A percentile compares a stretch with the other conserved stretches of the same genome.
Evolutionary conservation across 352 stramenopile species (phyloP).

Genomic region (Phytophthora hibernalis): DNA sequence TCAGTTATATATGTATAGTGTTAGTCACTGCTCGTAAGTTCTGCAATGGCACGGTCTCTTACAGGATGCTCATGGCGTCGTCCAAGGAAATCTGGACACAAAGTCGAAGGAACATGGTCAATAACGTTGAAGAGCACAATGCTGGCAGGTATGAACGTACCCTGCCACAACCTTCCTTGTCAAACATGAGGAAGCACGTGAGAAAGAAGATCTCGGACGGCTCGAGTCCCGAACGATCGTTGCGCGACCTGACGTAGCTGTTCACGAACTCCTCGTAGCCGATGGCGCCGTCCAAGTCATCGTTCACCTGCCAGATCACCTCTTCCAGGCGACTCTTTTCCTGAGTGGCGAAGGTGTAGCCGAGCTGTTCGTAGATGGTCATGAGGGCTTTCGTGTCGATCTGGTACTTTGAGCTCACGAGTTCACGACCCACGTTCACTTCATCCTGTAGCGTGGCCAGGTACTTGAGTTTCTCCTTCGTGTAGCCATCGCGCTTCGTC

Average conservation of each 20-base stretch:
- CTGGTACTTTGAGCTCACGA: conserved; percentile 57
- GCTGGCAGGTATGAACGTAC: conserved; percentile 35
- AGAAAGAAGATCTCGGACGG: conserved; percentile 82
- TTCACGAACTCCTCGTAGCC: conserved; percentile 81
- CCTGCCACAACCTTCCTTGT: conserved; percentile 73
- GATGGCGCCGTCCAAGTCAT: conserved; percentile 74
- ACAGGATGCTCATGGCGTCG: conserved; percentile 85
- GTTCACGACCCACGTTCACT: conserved; percentile 57
- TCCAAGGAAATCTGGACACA: conserved; percentile 67
- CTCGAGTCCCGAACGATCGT: conserved; percentile 72
- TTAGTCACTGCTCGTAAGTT: neutral
- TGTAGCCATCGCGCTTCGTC: conserved; percentile 47
- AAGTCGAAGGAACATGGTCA: neutral
- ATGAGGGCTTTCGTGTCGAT: conserved; percentile 58
- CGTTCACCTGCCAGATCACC: conserved; percentile 84
- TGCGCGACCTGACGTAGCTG: conserved; percentile 72
- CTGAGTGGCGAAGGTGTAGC: conserved; percentile 39
- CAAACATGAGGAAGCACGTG: conserved; percentile 88
- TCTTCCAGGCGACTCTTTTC: conserved; percentile 64
- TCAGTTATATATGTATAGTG: neutral
- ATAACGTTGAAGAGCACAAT: neutral
- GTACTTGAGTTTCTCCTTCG: conserved; percentile 54
- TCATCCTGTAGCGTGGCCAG: conserved; percentile 64
- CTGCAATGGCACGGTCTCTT: conserved; percentile 5
- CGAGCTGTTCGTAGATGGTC: conserved; percentile 68